Evolutionary conservation across 164 flowering plant species (phyloP).

Genomic region (Umbellularia californica): DNA sequence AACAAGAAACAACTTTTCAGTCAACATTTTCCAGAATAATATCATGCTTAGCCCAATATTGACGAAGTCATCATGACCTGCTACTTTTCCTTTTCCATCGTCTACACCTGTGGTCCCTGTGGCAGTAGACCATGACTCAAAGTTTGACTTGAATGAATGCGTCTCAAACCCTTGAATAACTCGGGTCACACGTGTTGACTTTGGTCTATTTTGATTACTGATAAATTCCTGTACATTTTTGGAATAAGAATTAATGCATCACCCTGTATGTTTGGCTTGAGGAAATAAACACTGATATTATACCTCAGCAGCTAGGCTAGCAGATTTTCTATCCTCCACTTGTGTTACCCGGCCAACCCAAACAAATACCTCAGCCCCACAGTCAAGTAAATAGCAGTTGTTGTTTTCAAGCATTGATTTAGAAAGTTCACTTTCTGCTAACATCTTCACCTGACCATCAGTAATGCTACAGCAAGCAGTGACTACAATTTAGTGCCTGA

Average conservation of each 20-base stretch:
- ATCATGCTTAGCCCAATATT: neutral
- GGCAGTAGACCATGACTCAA: constrained; percentile 96
- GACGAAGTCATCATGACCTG: constrained; percentile 44
- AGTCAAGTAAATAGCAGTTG: constrained; percentile 81
- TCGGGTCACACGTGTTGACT: constrained; percentile 72
- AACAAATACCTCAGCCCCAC: constrained; percentile 86
- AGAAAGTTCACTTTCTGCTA: constrained; percentile 75
- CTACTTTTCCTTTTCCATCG: constrained; percentile 97
- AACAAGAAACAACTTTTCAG: constrained; percentile 5
- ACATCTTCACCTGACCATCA: constrained; percentile 53
- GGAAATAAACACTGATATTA: constrained; percentile 1
- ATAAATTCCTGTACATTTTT: constrained; percentile 59
- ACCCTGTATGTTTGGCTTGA: neutral
- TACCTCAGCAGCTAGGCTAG: constrained; percentile 92
- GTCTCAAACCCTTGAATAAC: constrained; percentile 97
- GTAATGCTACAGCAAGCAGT: constrained; percentile 48
- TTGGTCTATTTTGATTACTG: constrained; percentile 77
- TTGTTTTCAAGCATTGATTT: constrained; percentile 80
- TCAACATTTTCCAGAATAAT: neutral
- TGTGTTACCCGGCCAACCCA: constrained; percentile 98
- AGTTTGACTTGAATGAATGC: constrained; percentile 84
- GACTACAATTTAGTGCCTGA: constrained; percentile 6
- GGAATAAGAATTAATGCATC: constrained; percentile 9
- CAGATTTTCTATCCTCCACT: constrained; percentile 91
- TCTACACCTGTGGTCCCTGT: constrained; percentile 67